Conservation (phyloP, 2,329 filamentous ascomycete genomes). For the Fusarium denticulatum region DNA sequence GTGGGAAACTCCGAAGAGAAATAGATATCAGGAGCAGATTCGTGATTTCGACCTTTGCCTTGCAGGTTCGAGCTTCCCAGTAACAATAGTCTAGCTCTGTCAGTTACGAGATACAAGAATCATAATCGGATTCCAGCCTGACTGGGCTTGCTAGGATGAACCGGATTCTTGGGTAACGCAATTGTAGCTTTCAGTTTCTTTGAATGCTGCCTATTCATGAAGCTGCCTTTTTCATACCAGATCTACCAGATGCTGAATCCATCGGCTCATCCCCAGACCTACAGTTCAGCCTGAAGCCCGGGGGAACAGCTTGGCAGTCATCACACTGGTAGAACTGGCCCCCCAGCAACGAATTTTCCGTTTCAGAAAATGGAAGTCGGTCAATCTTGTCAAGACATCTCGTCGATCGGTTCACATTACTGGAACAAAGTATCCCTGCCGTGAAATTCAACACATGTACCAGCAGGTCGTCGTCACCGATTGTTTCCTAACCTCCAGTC, state of each 20-base stretch:
- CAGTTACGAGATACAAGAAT: slow-evolving; percentile 6
- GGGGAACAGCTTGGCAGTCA: slow-evolving; percentile 2
- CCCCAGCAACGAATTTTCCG: not conserved
- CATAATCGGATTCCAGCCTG: not conserved
- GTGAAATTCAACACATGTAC: not conserved
- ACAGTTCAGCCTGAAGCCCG: slow-evolving; percentile 21
- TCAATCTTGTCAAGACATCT: slow-evolving; percentile 1
- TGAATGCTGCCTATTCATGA: slow-evolving; percentile 6
- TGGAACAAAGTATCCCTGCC: slow-evolving; percentile 10
- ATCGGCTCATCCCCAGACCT: not conserved
- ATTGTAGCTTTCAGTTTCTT: not conserved
- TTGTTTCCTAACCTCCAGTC: not conserved
- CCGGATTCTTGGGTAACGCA: slow-evolving; percentile 11
- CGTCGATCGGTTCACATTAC: slow-evolving; percentile 2
- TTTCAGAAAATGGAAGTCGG: slow-evolving; percentile 26
- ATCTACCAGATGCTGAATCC: slow-evolving; percentile 10
- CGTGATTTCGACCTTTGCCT: not conserved
- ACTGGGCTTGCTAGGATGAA: not conserved
- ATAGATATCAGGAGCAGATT: not conserved
- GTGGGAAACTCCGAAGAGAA: not conserved
- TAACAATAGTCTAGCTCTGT: not conserved
- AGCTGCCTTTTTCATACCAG: slow-evolving; percentile 7
- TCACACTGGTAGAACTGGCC: slow-evolving; percentile 1
- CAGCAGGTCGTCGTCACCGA: not conserved
- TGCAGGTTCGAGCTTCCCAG: not conserved